A percentile compares a stretch with the other conserved stretches of the same genome.
phyloP scores from a whole-genome alignment of 176 grass and related monocot genomes.

The Rhynchospora breviuscula region DNA sequence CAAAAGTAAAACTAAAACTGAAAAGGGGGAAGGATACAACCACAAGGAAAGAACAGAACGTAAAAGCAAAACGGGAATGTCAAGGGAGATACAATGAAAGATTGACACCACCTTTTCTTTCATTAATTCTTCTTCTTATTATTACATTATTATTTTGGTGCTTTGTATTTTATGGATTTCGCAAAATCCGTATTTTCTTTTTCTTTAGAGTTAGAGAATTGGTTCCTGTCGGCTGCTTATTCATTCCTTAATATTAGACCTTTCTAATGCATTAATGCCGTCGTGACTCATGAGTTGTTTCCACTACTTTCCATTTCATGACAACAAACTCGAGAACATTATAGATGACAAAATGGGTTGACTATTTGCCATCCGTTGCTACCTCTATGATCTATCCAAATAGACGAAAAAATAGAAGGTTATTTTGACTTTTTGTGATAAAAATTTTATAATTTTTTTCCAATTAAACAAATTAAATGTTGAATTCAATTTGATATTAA shows the following conservation, averaged over 20 bases:
- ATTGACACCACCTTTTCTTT: not conserved
- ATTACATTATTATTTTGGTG: not conserved
- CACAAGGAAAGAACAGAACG: not conserved
- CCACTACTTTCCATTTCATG: not conserved
- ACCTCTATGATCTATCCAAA: not conserved
- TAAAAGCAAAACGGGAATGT: not conserved
- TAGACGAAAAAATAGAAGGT: not conserved
- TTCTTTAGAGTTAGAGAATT: not conserved
- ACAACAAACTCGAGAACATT: not conserved
- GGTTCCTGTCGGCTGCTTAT: not conserved
- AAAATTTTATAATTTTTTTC: not conserved
- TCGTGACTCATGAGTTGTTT: not conserved
- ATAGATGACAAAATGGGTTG: not conserved
- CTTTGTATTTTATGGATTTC: not conserved
- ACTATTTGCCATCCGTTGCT: not conserved
- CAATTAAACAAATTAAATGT: too few species aligned
- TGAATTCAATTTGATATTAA: not conserved
- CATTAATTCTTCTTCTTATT: not conserved
- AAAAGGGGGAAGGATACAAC: not conserved
- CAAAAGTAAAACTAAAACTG: not conserved
- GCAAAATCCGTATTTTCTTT: not conserved
- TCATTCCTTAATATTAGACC: not conserved
- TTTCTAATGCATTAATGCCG: not conserved
- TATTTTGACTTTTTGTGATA: not conserved
- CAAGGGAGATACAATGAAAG: not conserved